phyloP scores from a whole-genome alignment of 2,329 filamentous ascomycete species.

The Fusarium papillatum region DNA sequence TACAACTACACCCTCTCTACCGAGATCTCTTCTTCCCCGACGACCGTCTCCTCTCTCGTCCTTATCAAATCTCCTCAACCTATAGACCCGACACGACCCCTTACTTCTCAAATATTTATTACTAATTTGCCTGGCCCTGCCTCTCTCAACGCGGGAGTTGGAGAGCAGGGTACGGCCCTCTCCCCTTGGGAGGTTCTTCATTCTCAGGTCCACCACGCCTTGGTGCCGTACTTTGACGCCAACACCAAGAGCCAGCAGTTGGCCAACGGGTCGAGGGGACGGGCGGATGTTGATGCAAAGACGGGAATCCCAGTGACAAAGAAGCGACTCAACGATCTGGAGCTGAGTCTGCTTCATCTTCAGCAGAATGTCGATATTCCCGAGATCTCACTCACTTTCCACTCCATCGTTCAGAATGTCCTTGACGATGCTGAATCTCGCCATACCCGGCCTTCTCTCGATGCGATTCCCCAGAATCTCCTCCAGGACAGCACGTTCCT shows the following conservation, averaged over 20 bases:
- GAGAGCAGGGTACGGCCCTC: constrained; percentile 78
- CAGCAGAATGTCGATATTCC: constrained; percentile 99
- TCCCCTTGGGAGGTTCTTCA: constrained; percentile 95
- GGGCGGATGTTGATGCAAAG: constrained; percentile 90
- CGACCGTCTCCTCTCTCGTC: constrained; percentile 88
- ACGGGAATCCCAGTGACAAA: constrained; percentile 97
- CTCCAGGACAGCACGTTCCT: constrained; percentile 92
- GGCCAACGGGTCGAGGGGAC: constrained; percentile 74
- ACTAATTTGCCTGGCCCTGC: constrained; percentile 91
- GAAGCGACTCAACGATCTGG: constrained; percentile 95
- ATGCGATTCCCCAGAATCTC: constrained; percentile 81
- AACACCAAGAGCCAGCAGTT: constrained; percentile 87
- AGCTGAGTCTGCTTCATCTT: constrained; percentile 89
- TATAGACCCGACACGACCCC: constrained; percentile 85
- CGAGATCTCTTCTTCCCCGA: constrained; percentile 83
- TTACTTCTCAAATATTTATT: constrained; percentile 91
- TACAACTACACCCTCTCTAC: constrained; percentile 86
- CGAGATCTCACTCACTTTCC: constrained; percentile 87
- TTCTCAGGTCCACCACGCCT: constrained; percentile 89
- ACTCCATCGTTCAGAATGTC: constrained; percentile 88
- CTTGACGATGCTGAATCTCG: constrained; percentile 82
- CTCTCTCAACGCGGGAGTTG: constrained; percentile 74
- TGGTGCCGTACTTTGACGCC: constrained; percentile 97
- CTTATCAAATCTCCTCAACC: constrained; percentile 91
- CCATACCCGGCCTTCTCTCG: constrained; percentile 78